Base-by-base conservation (phyloP, 2,329 filamentous ascomycete genomes). In the Colletotrichum sp. region DNA sequence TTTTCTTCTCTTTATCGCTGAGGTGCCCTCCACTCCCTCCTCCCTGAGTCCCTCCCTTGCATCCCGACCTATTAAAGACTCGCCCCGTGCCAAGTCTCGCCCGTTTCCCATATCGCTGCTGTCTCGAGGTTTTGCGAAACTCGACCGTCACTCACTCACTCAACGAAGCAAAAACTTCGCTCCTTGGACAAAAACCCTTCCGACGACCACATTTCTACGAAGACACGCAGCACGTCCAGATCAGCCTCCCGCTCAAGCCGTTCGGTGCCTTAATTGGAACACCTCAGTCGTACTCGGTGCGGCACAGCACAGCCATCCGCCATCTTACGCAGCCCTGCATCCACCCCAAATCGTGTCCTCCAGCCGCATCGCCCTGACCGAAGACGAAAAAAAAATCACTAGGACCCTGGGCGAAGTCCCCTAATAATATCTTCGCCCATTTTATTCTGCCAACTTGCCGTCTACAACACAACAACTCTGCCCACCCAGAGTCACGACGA, bases 291-390 rank as follows among this genome's bases (percentile, higher is more conserved):
- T 28, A n/a, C 34, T 18, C 32, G 65, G 65, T 66, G 30, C 62
- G n/a, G 62, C 69, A 39, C 65, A 64, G 36, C 68, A 75, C 49
- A 36, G 60, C 72, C 68, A 71, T 63, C 34, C n/a, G 52, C 15
- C 34, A 16, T 66, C 26, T 71, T 39, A 63, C 62, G 62, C 49
- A 68, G 57, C 55, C 57, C 63, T 55, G 24, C 55, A 75, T 16
- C 36, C 60, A 75, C 62, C 67, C 57, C 57, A 49, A 75, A 39
- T 62, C 62, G 68, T 75, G 60, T 69, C 72, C 62, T 75, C 30
- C 62, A 67, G 52, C 68, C 52, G 55, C 62, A 60, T 60, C 52
- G 62, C 70, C 49, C 63, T 26, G 55, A 69, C 24, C 28, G n/a
- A 21, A 49, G 34, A 21, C 13, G 34, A 63, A 70, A 62, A 16